phyloP scores from a whole-genome alignment of 441 rosid species.

The Euphorbia schlechtendalii region DNA sequence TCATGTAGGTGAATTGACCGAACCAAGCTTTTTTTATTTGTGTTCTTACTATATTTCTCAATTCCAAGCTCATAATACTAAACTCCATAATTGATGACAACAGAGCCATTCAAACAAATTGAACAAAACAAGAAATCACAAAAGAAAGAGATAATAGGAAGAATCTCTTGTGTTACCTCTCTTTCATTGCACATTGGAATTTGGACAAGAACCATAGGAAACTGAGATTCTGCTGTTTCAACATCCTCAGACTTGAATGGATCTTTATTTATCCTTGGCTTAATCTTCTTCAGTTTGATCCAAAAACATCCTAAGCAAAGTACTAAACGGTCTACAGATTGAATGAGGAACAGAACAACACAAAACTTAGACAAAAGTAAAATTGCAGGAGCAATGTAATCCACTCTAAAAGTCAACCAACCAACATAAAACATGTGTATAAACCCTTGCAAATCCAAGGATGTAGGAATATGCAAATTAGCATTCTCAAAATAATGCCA shows the following conservation, averaged over 20 bases:
- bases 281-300: constrained; percentile 76
- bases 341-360: constrained; percentile 67
- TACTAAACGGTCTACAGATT: constrained; percentile 67
- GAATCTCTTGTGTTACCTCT: constrained; percentile 46
- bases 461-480: constrained; percentile 40
- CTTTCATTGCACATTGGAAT: constrained; percentile 94
- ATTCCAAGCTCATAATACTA: not conserved
- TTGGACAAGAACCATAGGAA: constrained; percentile 96
- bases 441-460: constrained; percentile 49
- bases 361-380: constrained; percentile 67
- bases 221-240: constrained; percentile 44
- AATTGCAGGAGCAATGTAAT: constrained; percentile 63
- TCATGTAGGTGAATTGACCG: not conserved
- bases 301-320: constrained; percentile 85
- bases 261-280: constrained; percentile 53
- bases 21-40: not conserved
- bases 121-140: constrained; percentile 2
- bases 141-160: not conserved
- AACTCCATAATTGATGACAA: not conserved
- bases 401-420: constrained; percentile 63
- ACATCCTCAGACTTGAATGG: constrained; percentile 54
- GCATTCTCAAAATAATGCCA: constrained; percentile 65
- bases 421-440: constrained; percentile 51
- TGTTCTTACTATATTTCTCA: no score
- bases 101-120: not conserved